Conservation (phyloP, 257 asterid genomes). For the Solanum piurae region DNA sequence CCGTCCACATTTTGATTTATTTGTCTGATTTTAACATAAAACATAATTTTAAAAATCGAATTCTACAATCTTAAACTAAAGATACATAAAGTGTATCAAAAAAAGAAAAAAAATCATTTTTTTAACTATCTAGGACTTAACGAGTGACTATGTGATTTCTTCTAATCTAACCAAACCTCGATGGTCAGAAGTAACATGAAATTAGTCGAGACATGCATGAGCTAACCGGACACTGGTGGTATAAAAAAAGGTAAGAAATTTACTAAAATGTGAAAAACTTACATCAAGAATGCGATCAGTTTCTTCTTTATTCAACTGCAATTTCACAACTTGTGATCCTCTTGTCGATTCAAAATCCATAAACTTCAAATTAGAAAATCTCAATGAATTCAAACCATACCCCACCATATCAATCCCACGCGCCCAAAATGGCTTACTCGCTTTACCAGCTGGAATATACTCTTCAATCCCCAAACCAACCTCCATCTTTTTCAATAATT, state of each 20-base stretch:
- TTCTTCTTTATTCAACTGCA: slow-evolving; percentile 36
- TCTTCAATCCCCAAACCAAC: slow-evolving; percentile 59
- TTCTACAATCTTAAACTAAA: too few relatives aligned
- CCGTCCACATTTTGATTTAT: too few relatives aligned
- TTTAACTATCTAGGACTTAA: too few relatives aligned
- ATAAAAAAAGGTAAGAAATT: too few relatives aligned
- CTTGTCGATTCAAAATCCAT: slow-evolving; percentile 38
- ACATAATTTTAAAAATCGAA: too few relatives aligned
- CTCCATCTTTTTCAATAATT: slow-evolving; percentile 14
- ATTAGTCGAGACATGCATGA: rapidly evolving
- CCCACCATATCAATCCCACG: slow-evolving; percentile 83
- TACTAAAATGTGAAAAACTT: slow-evolving; percentile 11
- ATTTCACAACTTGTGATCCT: slow-evolving; percentile 49
- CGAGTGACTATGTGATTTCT: background rate
- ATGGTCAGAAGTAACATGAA: too few relatives aligned
- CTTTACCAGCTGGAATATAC: slow-evolving; percentile 54
- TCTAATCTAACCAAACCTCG: too few relatives aligned
- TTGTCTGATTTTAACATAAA: too few relatives aligned
- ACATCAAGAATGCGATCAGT: slow-evolving; percentile 55
- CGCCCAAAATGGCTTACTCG: slow-evolving; percentile 74
- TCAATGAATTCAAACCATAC: slow-evolving; percentile 60
- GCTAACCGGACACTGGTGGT: too few relatives aligned
- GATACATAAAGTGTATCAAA: too few relatives aligned
- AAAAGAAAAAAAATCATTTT: too few relatives aligned
- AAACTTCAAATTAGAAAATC: slow-evolving; percentile 48